Percentiles rank a stretch among this genome's conserved stretches.
These are phyloP conservation scores for Xylaria venustula DNA, from an alignment of 495 filamentous ascomycete genomes.

Conservation along the genomic window DNA sequence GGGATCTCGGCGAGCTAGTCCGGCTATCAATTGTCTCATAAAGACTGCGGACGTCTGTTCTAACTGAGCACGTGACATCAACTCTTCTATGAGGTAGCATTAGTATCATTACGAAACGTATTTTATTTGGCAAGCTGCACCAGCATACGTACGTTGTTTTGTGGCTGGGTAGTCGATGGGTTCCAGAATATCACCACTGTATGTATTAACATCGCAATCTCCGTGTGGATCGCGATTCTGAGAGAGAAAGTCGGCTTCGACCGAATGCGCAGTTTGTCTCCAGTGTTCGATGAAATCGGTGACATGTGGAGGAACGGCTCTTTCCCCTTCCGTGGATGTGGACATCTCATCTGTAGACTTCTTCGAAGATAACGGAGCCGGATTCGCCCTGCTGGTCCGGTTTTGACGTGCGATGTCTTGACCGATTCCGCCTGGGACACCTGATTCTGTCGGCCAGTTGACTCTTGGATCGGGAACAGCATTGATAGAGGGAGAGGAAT, in stretches of 20 bases:
- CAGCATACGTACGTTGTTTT: neutral
- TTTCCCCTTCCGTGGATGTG: neutral
- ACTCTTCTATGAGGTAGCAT: neutral
- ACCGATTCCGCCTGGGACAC: neutral
- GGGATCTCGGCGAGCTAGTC: neutral
- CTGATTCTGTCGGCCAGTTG: neutral
- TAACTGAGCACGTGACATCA: neutral
- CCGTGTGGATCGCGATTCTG: slow-evolving; percentile 18
- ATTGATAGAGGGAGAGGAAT: neutral
- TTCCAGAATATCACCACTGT: slow-evolving; percentile 26
- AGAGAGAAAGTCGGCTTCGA: slow-evolving; percentile 14
- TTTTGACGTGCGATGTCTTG: neutral
- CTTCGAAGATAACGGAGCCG: neutral
- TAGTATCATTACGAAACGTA: neutral
- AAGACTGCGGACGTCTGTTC: neutral
- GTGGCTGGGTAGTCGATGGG: slow-evolving; percentile 27
- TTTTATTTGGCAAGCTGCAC: neutral
- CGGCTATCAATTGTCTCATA: neutral
- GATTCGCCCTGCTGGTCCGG: too few species aligned
- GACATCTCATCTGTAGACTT: neutral
- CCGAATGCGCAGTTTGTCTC: slow-evolving; percentile 4
- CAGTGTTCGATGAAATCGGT: slow-evolving; percentile 5
- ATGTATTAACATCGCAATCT: slow-evolving; percentile 31
- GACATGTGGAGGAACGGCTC: neutral
- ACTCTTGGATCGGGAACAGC: neutral